phyloP scores from a whole-genome alignment of 495 filamentous ascomycete species.

The Trichoderma orchidacearum region DNA sequence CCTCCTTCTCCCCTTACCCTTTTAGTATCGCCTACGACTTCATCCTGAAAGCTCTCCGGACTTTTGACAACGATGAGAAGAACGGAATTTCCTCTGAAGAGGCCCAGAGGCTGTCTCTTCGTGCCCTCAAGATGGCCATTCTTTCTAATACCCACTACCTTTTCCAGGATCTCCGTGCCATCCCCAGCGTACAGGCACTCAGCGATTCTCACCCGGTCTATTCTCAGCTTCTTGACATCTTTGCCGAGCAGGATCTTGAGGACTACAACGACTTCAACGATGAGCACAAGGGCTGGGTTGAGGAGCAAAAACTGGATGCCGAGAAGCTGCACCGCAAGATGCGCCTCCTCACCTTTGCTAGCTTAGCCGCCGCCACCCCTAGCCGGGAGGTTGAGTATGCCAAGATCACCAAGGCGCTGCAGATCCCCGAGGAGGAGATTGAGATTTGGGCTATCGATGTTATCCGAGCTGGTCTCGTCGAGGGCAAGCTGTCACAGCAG shows the following conservation, averaged over 20 bases:
- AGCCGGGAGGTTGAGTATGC: conserved; percentile 76
- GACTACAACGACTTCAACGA: conserved; percentile 90
- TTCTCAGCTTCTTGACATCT: conserved; percentile 87
- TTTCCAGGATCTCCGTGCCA: conserved; percentile 81
- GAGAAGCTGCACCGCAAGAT: conserved; percentile 69
- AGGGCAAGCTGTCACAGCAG: conserved; percentile 86
- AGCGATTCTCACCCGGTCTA: conserved; percentile 67
- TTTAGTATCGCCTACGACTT: conserved; percentile 47
- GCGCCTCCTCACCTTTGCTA: conserved; percentile 84
- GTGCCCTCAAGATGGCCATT: conserved; percentile 73
- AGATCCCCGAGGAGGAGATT: conserved; percentile 68
- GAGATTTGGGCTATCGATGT: conserved; percentile 99
- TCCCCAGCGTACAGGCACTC: conserved; percentile 78
- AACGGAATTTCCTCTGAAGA: conserved; percentile 49
- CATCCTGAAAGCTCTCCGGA: conserved; percentile 69
- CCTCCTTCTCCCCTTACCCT: too few species aligned
- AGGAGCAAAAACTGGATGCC: conserved; percentile 52
- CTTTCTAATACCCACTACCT: conserved; percentile 67
- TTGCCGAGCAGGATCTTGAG: conserved; percentile 81
- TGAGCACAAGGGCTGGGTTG: conserved; percentile 66
- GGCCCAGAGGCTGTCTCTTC: conserved; percentile 68
- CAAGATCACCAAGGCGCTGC: conserved; percentile 66
- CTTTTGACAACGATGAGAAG: conserved; percentile 52
- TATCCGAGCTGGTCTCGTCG: conserved; percentile 84
- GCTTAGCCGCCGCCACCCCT: conserved; percentile 66